Base-by-base conservation (phyloP, 2,329 filamentous ascomycete species). In the Cladophialophora immunda region DNA sequence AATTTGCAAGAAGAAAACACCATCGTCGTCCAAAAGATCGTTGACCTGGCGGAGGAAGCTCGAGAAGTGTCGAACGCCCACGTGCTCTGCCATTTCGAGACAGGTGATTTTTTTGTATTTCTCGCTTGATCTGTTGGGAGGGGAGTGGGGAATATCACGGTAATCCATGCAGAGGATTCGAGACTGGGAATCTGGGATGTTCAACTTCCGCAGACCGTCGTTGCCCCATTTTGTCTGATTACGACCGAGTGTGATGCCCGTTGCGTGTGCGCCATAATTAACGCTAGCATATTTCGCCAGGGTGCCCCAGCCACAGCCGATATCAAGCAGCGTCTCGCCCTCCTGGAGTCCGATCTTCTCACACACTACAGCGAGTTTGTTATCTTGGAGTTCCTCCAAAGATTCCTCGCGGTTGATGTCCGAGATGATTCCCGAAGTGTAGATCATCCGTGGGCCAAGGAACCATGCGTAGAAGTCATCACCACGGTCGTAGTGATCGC, bases 381-480 rank as follows among this genome's bases (percentile, higher is more conserved):
- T 98, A 81, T 98, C 94, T 84, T 98, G 95, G 54, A 98, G 87
- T 82, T 98, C 86, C 82, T 99, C 95, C 29, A 99, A 90, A 36
- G 89, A 88, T 83, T 98, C 95, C 82, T 98, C 95, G 73, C 85
- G 86, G 81, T 90, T 89, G 79, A 92, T 87, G 80, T 98, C 93
- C 68, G 91, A 91, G 78, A 99, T 96, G 75, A 99, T 85, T 75
- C 95, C 95, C 58, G 92, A 96, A 59, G 95, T 99, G 85, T 98
- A 98, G 81, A 98, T 93, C 95, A 98, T 99, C 77, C 94, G 94
- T 67, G 94, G 94, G 69, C 95, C 95, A 70, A 98, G 88, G 87
- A 98, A 98, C 93, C 94, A 99, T 79, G 89, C 91, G 85, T 99
- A 99, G 83, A 97, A 97, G 82, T 98, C 95, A 79, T 99, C 93